Conservation (phyloP, 441 rosid genomes). For the Euphorbia schlechtendalii region DNA sequence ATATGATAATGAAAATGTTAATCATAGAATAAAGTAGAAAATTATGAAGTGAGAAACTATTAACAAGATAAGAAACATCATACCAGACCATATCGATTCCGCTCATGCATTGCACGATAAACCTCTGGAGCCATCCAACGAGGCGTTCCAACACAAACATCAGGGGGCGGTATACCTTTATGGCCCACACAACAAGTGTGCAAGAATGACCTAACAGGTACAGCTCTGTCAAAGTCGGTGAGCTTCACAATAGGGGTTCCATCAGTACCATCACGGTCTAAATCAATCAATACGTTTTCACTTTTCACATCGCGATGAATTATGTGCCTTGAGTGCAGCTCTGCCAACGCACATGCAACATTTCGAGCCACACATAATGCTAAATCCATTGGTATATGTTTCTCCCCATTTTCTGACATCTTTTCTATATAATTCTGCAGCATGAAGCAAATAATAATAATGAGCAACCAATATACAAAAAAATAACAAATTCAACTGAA, state of each 20-base stretch:
- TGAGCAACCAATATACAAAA: conserved; percentile 4
- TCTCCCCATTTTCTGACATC: conserved; percentile 58
- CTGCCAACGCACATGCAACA: conserved; percentile 69
- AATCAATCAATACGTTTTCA: conserved; percentile 82
- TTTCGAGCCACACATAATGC: conserved; percentile 64
- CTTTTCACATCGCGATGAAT: conserved; percentile 97
- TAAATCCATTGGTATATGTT: conserved; percentile 54
- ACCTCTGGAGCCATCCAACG: conserved; percentile 99
- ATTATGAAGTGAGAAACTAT: background rate
- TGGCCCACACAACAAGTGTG: conserved; percentile 86
- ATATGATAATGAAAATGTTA: background rate
- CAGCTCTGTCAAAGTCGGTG: conserved; percentile 94
- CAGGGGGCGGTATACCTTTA: conserved; percentile 66
- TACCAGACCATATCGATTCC: conserved; percentile 66
- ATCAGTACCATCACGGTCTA: conserved; percentile 45
- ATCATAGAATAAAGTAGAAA: background rate
- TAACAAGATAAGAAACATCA: conserved; percentile 13
- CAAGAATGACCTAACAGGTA: conserved; percentile 72
- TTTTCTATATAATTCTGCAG: conserved; percentile 62
- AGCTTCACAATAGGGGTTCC: conserved; percentile 77
- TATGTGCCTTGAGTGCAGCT: conserved; percentile 79
- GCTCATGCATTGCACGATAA: conserved; percentile 63
- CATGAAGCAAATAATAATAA: conserved; percentile 20
- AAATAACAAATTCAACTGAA: background rate
- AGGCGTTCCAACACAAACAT: conserved; percentile 92